Evolutionary conservation across 345 rosid species (phyloP).

Genomic region (Draba incana): DNA sequence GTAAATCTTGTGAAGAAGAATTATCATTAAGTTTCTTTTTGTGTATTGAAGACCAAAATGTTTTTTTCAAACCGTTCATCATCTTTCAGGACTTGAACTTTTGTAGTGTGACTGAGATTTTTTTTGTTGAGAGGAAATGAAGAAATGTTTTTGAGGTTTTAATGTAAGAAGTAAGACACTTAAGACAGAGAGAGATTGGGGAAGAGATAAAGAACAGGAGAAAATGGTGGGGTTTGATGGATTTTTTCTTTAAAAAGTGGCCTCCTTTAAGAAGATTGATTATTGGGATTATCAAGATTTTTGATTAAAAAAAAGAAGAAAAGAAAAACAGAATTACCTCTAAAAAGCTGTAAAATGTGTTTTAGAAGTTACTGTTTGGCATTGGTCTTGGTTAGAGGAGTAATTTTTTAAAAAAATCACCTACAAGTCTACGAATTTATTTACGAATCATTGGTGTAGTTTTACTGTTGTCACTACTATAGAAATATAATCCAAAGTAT

Average conservation of each 20-base stretch:
- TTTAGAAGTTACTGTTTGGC: slow-evolving; percentile 40
- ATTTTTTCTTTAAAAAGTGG: slow-evolving; percentile 11
- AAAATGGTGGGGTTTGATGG: slow-evolving; percentile 36
- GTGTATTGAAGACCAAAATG: slow-evolving; percentile 75
- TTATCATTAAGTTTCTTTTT: slow-evolving; percentile 45
- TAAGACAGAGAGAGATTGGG: slow-evolving; percentile 22
- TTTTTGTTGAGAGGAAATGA: slow-evolving; percentile 1
- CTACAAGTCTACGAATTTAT: neutral
- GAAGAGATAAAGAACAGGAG: slow-evolving; percentile 28
- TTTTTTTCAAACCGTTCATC: slow-evolving; percentile 84
- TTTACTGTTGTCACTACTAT: neutral
- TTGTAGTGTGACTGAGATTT: neutral
- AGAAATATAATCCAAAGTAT: neutral
- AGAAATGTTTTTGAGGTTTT: neutral
- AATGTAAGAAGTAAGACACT: slow-evolving; percentile 11
- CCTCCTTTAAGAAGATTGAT: slow-evolving; percentile 11
- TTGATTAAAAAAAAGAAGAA: neutral
- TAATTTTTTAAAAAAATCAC: neutral
- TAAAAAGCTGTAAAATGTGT: slow-evolving; percentile 11
- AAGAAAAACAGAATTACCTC: neutral
- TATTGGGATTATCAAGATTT: slow-evolving; percentile 42
- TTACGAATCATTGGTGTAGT: slow-evolving; percentile 4
- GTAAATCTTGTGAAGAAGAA: slow-evolving; percentile 24
- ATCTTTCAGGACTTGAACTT: slow-evolving; percentile 37
- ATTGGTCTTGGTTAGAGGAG: slow-evolving; percentile 26